These are phyloP conservation scores for Podosphaera fusca DNA, from an alignment of 2,329 filamentous ascomycete species.

Conservation along the genomic window DNA sequence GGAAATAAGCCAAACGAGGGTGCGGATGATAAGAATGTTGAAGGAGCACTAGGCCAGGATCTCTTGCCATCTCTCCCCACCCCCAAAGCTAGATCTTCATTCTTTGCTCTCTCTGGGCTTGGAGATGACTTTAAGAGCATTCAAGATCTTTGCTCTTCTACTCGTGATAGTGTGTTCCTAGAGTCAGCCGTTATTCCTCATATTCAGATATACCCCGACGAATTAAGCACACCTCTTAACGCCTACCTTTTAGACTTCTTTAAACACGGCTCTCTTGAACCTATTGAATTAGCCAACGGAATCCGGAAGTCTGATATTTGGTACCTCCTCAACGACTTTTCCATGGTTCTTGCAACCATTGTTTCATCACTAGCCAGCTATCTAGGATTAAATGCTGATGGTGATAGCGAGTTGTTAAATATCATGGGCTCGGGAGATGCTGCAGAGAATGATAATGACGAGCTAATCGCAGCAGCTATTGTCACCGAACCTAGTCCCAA, in stretches of 20 bases:
- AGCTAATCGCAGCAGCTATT: constrained; percentile 15
- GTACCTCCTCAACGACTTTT: constrained; percentile 48
- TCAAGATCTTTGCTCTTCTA: constrained; percentile 40
- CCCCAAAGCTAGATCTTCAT: constrained; percentile 36
- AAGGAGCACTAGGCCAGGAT: constrained; percentile 3
- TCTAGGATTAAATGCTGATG: constrained; percentile 26
- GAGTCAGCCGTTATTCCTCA: constrained; percentile 53
- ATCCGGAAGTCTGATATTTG: constrained; percentile 35
- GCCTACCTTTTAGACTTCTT: constrained; percentile 56
- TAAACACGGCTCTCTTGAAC: constrained; percentile 41
- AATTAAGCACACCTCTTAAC: constrained; percentile 30
- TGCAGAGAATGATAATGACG: constrained; percentile 19
- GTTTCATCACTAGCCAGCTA: constrained; percentile 38
- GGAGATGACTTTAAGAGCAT: constrained; percentile 40
- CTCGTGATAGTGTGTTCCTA: constrained; percentile 46
- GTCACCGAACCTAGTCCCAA: constrained; percentile 3
- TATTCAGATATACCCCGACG: constrained; percentile 34
- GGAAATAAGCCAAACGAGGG: background rate
- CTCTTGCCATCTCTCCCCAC: constrained; percentile 17
- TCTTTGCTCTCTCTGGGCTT: constrained; percentile 47
- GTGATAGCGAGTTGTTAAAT: constrained; percentile 22
- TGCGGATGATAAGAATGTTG: constrained; percentile 3
- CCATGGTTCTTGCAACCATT: constrained; percentile 44
- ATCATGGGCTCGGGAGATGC: constrained; percentile 26
- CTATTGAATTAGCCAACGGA: constrained; percentile 38